A percentile compares a stretch with the other conserved stretches of the same genome.
These are phyloP conservation scores for Mycena galopus DNA, from an alignment of 768 basidiomycete genomes.

Conservation along the genomic window DNA sequence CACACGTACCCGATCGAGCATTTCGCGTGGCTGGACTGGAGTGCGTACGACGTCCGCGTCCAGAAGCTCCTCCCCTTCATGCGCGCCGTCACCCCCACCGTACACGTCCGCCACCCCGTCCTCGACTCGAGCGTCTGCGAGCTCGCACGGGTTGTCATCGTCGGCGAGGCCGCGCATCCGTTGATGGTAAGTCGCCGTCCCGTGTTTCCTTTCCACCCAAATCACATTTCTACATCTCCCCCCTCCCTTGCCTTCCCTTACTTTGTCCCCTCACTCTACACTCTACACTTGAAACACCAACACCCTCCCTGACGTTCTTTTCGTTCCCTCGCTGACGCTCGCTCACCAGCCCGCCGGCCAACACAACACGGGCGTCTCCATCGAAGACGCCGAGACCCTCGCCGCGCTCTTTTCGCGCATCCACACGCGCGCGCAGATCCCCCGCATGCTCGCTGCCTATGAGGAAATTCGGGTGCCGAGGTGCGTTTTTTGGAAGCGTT, in stretches of 20 bases:
- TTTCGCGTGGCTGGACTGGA: too few relatives aligned
- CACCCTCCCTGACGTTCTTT: too few relatives aligned
- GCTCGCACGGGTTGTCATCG: constrained; percentile 59
- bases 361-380: constrained; percentile 63
- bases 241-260: too few relatives aligned
- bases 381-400: constrained; percentile 76
- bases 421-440: constrained; percentile 59
- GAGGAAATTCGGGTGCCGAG: constrained; percentile 61
- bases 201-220: too few relatives aligned
- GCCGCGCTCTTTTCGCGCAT: constrained; percentile 71
- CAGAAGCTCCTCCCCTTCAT: constrained; percentile 49
- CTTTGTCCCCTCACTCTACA: too few relatives aligned
- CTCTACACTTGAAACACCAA: too few relatives aligned
- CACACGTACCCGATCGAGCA: constrained; percentile 46
- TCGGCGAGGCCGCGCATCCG: constrained; percentile 76
- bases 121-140: constrained; percentile 66
- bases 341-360: constrained; percentile 62
- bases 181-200: constrained; percentile 61
- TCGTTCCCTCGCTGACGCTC: not conserved
- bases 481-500: too few relatives aligned
- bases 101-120: constrained; percentile 45
- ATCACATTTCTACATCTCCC: too few relatives aligned
- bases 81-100: constrained; percentile 45
- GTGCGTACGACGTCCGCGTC: too few relatives aligned
- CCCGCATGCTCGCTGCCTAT: constrained; percentile 64